A percentile compares a stretch with the other conserved stretches of the same genome.
Conservation (phyloP, 2,329 filamentous ascomycete genomes). For the Curvularia spicifera region DNA sequence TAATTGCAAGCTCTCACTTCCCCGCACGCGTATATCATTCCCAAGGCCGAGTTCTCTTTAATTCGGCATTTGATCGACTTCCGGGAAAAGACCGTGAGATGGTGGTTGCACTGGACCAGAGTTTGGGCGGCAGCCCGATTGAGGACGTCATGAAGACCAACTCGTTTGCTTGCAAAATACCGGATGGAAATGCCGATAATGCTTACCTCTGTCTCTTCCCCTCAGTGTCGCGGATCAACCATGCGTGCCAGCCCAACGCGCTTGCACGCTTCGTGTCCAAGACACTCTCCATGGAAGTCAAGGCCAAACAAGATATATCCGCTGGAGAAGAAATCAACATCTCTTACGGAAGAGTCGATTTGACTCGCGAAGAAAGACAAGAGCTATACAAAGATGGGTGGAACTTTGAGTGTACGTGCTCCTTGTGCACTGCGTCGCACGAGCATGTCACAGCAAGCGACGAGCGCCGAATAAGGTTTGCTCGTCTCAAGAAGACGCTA, state of each 20-base stretch:
- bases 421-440: slow-evolving; percentile 26
- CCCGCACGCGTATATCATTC: slow-evolving; percentile 17
- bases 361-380: slow-evolving; percentile 26
- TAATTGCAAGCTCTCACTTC: slow-evolving; percentile 31
- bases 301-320: slow-evolving; percentile 26
- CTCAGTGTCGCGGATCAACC: slow-evolving; percentile 32
- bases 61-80: slow-evolving; percentile 18
- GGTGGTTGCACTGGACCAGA: slow-evolving; percentile 26
- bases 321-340: slow-evolving; percentile 35
- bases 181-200: slow-evolving; percentile 28
- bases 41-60: slow-evolving; percentile 24
- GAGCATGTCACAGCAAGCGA: slow-evolving; percentile 28
- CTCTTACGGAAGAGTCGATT: slow-evolving; percentile 30
- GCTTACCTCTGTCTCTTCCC: slow-evolving; percentile 37
- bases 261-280: slow-evolving; percentile 30
- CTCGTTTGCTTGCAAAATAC: slow-evolving; percentile 31
- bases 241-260: slow-evolving; percentile 33
- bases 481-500: slow-evolving; percentile 20
- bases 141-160: slow-evolving; percentile 36
- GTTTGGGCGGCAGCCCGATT: slow-evolving; percentile 21
- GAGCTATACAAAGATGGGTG: slow-evolving; percentile 29
- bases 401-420: slow-evolving; percentile 34
- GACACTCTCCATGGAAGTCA: slow-evolving; percentile 31
- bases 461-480: slow-evolving; percentile 27
- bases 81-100: slow-evolving; percentile 10